Conservation (phyloP, 345 rosid species). For the Hirschfeldia incana region DNA sequence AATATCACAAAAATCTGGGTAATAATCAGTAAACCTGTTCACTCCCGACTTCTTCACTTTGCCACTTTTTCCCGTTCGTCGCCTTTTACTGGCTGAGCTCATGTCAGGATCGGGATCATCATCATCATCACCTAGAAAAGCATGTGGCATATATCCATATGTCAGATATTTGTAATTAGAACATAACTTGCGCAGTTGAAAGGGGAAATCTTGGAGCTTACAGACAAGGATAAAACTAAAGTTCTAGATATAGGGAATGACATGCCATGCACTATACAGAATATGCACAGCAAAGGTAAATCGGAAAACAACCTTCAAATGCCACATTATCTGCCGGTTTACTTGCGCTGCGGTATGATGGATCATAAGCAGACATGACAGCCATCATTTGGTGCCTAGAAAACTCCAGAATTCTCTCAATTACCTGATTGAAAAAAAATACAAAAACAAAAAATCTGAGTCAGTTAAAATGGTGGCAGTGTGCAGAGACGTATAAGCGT, state of each 20-base stretch:
- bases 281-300: conserved; percentile 22
- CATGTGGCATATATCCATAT: conserved; percentile 19
- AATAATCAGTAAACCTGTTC: conserved; percentile 65
- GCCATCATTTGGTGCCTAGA: conserved; percentile 86
- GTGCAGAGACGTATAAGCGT: not conserved
- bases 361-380: conserved; percentile 92
- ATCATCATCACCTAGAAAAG: conserved; percentile 75
- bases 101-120: conserved; percentile 75
- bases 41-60: conserved; percentile 74
- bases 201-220: conserved; percentile 13
- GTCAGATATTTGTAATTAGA: conserved; percentile 20
- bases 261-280: conserved; percentile 7
- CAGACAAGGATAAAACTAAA: conserved; percentile 6
- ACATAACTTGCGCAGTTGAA: conserved; percentile 11
- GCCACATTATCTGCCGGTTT: conserved; percentile 72
- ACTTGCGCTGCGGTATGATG: conserved; percentile 78
- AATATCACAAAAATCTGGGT: conserved; percentile 17
- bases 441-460: conserved; percentile 9
- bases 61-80: conserved; percentile 60
- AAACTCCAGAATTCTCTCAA: conserved; percentile 95
- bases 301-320: conserved; percentile 64
- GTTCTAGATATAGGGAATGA: not conserved
- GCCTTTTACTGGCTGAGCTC: conserved; percentile 79
- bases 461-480: not conserved
- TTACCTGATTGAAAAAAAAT: conserved; percentile 54